Evolutionary conservation across 768 basidiomycete genomes (phyloP).

Genomic region (Obba rivulosa): DNA sequence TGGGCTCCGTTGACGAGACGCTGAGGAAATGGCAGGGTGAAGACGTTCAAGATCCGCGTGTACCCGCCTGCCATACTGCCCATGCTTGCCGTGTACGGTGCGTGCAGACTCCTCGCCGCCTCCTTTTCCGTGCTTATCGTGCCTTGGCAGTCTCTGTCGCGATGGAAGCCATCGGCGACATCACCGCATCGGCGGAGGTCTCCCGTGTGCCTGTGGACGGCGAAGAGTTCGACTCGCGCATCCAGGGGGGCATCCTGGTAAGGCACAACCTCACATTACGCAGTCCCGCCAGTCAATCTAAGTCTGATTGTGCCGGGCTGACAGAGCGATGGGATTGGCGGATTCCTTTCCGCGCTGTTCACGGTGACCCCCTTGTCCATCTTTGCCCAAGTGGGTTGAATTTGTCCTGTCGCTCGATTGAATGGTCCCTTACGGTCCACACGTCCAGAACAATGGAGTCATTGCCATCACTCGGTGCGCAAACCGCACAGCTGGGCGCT

Average conservation of each 20-base stretch:
- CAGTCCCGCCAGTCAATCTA: no score
- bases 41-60: conserved; percentile 70
- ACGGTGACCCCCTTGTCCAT: conserved; percentile 77
- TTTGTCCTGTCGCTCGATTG: not conserved
- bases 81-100: conserved; percentile 56
- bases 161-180: conserved; percentile 85
- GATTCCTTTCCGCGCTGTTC: conserved; percentile 74
- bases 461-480: conserved; percentile 84
- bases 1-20: not conserved
- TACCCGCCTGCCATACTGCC: conserved; percentile 68
- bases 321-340: conserved; percentile 77
- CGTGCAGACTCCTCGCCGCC: conserved; percentile 10
- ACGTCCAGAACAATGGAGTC: conserved; percentile 64
- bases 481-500: conserved; percentile 70
- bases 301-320: no score
- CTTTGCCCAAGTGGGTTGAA: conserved; percentile 52
- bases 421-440: not conserved
- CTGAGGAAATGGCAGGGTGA: conserved; percentile 41
- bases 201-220: conserved; percentile 72
- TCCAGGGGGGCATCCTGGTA: conserved; percentile 80
- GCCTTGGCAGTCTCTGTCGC: conserved; percentile 52
- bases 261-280: not conserved
- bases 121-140: not conserved
- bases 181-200: conserved; percentile 79
- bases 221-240: conserved; percentile 70